Evolutionary conservation across 2,329 filamentous ascomycete species (phyloP).

Genomic region (Botrytis sinoallii): DNA sequence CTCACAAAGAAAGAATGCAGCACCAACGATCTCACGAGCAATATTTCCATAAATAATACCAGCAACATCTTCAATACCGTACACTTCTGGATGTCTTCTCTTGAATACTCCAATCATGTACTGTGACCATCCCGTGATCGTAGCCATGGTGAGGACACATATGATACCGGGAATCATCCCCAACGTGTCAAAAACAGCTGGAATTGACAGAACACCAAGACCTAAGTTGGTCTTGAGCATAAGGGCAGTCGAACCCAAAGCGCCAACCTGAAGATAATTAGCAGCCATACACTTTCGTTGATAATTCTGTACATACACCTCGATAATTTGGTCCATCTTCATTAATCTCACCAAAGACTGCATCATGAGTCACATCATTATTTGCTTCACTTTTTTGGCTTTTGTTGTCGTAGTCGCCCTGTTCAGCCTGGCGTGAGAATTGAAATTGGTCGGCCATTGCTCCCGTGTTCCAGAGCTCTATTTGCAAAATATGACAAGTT

Average conservation of each 20-base stretch:
- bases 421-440: neutral
- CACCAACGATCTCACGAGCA: constrained; percentile 9
- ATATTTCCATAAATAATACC: neutral
- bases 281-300: neutral
- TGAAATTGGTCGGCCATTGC: constrained; percentile 7
- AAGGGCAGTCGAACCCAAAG: constrained; percentile 38
- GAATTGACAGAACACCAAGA: constrained; percentile 43
- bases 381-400: neutral
- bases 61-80: constrained; percentile 33
- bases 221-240: constrained; percentile 39
- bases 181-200: constrained; percentile 42
- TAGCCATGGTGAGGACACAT: constrained; percentile 39
- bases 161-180: constrained; percentile 43
- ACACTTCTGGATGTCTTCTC: constrained; percentile 47
- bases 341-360: constrained; percentile 14
- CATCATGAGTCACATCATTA: neutral
- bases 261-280: constrained; percentile 5
- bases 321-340: constrained; percentile 16
- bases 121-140: constrained; percentile 47
- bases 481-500: neutral
- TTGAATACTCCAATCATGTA: constrained; percentile 47
- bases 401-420: neutral
- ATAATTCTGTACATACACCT: neutral
- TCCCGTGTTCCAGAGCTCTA: neutral
- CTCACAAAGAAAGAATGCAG: constrained; percentile 11